These are phyloP conservation scores for Candida gigantensis DNA, from an alignment of 1,139 yeast species.

Conservation along the genomic window DNA sequence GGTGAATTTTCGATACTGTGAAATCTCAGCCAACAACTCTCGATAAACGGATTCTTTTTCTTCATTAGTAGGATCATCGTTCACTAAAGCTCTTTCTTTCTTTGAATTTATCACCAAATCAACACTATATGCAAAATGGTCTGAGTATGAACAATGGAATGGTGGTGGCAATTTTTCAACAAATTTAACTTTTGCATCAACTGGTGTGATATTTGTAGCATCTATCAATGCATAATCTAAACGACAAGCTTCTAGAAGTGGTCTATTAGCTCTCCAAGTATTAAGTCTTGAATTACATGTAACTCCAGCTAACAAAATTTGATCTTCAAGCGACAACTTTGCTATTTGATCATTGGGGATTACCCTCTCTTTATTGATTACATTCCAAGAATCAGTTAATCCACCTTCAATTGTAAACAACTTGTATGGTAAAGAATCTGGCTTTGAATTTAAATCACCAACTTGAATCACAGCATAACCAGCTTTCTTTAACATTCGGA, in stretches of 20 bases:
- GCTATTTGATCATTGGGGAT: constrained; percentile 48
- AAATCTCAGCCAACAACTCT: constrained; percentile 58
- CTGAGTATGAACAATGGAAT: constrained; percentile 73
- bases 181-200: constrained; percentile 67
- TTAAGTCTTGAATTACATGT: constrained; percentile 89
- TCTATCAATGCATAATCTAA: constrained; percentile 88
- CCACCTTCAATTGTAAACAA: constrained; percentile 71
- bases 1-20: constrained; percentile 55
- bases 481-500: constrained; percentile 60
- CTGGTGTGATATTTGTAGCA: constrained; percentile 48
- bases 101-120: constrained; percentile 32
- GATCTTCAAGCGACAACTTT: constrained; percentile 62
- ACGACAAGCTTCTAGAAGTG: constrained; percentile 78
- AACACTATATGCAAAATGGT: constrained; percentile 87
- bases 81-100: constrained; percentile 7
- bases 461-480: constrained; percentile 88
- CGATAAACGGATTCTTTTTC: constrained; percentile 44
- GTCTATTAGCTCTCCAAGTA: constrained; percentile 74
- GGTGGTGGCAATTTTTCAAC: constrained; percentile 63
- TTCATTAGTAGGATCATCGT: constrained; percentile 5
- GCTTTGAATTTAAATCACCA: constrained; percentile 89
- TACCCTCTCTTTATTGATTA: constrained; percentile 36
- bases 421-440: constrained; percentile 80
- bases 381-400: constrained; percentile 82
- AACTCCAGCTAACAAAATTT: constrained; percentile 70